A percentile compares a stretch with the other conserved stretches of the same genome.
Conservation (phyloP, 192 early-diverging fungal species). For the Gamsiella multidivaricata region DNA sequence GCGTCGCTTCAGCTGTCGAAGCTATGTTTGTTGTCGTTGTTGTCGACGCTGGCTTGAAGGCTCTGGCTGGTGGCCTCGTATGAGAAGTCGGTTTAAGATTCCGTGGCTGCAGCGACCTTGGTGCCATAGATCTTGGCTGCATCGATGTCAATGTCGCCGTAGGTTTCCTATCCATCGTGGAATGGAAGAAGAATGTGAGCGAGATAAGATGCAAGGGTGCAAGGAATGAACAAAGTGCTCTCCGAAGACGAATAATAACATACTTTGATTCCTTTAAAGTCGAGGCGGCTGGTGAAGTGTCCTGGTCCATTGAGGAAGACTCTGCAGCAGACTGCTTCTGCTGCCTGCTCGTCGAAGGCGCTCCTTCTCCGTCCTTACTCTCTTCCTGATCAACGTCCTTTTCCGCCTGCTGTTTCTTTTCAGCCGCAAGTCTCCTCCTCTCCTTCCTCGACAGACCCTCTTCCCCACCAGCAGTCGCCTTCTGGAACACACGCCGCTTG, state of each 20-base stretch:
- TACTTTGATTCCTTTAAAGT: too few relatives aligned
- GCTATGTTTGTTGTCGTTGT: not conserved
- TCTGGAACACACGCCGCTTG: constrained; percentile 20
- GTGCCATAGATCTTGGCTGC: constrained; percentile 15
- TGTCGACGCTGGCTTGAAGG: constrained; percentile 16
- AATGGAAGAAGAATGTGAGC: not conserved
- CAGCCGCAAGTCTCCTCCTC: constrained; percentile 1
- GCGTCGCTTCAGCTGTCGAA: not conserved
- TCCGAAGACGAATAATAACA: too few relatives aligned
- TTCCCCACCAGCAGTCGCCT: not conserved
- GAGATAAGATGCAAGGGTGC: too few relatives aligned
- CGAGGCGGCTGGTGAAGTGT: too few relatives aligned
- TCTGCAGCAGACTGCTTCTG: not conserved
- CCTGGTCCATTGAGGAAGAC: too few relatives aligned
- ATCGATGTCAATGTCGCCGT: not conserved
- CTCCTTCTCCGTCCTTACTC: not conserved
- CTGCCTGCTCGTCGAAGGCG: not conserved
- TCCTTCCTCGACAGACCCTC: not conserved
- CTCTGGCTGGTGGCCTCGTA: not conserved
- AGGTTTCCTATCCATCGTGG: not conserved
- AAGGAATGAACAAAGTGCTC: too few relatives aligned
- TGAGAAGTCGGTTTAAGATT: not conserved
- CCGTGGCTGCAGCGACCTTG: not conserved
- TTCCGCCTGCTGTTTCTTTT: not conserved
- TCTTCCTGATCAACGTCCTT: too few relatives aligned